Evolutionary conservation across 352 stramenopile species (phyloP).

Genomic region (Globisporangium apiculatum): DNA sequence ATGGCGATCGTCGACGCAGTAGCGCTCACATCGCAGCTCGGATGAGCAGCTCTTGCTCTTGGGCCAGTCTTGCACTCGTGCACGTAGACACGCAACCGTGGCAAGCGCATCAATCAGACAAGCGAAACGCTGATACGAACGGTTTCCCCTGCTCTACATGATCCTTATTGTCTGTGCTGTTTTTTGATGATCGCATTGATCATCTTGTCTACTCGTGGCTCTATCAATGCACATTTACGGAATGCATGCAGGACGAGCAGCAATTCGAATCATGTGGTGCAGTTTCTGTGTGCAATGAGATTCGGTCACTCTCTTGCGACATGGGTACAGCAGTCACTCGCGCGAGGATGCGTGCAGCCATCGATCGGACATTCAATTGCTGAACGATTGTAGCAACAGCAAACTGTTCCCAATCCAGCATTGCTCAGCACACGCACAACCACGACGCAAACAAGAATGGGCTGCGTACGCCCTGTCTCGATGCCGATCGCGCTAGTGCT

Average conservation of each 20-base stretch:
- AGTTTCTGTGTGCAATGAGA: not conserved
- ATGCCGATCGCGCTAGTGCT: not conserved
- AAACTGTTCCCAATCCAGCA: too few relatives aligned
- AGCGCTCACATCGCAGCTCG: too few relatives aligned
- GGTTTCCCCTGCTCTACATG: not conserved
- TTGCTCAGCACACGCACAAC: too few relatives aligned
- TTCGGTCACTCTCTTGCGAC: conserved; percentile 1
- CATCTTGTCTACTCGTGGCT: not conserved
- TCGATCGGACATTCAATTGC: not conserved
- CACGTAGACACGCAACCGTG: too few relatives aligned
- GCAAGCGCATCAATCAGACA: not conserved
- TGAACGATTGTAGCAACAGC: not conserved
- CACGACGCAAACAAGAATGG: not conserved
- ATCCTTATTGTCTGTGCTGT: not conserved
- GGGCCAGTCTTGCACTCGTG: too few relatives aligned
- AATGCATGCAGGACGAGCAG: not conserved
- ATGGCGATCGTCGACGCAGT: too few relatives aligned
- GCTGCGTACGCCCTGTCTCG: not conserved
- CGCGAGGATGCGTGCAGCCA: conserved; percentile 4
- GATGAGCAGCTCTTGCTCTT: too few relatives aligned
- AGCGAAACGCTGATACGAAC: not conserved
- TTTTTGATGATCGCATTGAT: not conserved
- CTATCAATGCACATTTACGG: not conserved
- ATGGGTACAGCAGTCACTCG: conserved; percentile 7
- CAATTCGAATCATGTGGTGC: too few relatives aligned